phyloP scores from a whole-genome alignment of 768 basidiomycete genomes.

The Trametes sanguinea region DNA sequence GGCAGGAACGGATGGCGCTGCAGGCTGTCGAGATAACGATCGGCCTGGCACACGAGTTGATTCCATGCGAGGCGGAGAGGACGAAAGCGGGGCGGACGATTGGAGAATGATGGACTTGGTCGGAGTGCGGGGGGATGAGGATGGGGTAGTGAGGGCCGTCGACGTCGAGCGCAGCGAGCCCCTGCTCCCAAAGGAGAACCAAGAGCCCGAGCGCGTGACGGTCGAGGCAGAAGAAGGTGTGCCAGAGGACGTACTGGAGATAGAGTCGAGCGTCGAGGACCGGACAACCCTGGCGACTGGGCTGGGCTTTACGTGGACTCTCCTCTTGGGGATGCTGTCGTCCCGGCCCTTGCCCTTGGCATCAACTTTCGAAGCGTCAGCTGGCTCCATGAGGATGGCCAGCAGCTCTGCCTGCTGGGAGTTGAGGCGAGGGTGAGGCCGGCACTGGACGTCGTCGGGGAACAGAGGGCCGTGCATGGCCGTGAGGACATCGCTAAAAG shows the following conservation, averaged over 20 bases:
- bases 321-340: slow-evolving; percentile 30
- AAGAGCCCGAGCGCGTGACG: slow-evolving; percentile 41
- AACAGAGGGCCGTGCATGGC: slow-evolving; percentile 65
- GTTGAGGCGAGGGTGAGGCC: slow-evolving; percentile 7
- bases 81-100: background rate
- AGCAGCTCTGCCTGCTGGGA: slow-evolving; percentile 21
- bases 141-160: slow-evolving; percentile 39
- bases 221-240: slow-evolving; percentile 34
- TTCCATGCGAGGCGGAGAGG: slow-evolving; percentile 7
- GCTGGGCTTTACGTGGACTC: slow-evolving; percentile 5
- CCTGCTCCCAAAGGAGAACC: slow-evolving; percentile 46
- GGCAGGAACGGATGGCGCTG: slow-evolving; percentile 9
- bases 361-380: slow-evolving; percentile 37
- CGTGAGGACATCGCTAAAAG: slow-evolving; percentile 56
- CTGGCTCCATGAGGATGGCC: slow-evolving; percentile 17
- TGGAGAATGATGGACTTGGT: slow-evolving; percentile 15
- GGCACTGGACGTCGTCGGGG: slow-evolving; percentile 39
- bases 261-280: slow-evolving; percentile 29
- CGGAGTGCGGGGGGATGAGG: slow-evolving; percentile 33
- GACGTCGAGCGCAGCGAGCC: slow-evolving; percentile 37
- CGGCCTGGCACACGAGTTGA: slow-evolving; percentile 6
- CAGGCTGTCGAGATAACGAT: slow-evolving; percentile 10
- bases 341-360: slow-evolving; percentile 43
- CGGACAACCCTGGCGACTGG: slow-evolving; percentile 25
- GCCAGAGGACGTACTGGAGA: slow-evolving; percentile 30